Conservation (phyloP, 352 stramenopile species). For the Pseudoperonospora humuli region DNA sequence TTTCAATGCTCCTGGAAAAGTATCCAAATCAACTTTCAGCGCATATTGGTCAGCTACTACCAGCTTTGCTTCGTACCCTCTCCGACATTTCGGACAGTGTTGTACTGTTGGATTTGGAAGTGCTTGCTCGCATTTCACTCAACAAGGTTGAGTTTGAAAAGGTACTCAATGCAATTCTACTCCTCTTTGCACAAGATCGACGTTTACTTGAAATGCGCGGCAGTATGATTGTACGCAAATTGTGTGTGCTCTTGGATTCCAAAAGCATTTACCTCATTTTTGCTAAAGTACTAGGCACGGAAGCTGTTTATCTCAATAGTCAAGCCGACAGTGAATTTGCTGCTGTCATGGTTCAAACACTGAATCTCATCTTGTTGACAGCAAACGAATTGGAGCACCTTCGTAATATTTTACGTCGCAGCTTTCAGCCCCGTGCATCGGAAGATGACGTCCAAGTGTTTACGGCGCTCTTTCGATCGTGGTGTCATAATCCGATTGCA, state of each 20-base stretch:
- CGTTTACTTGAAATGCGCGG: constrained; percentile 90
- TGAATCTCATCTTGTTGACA: constrained; percentile 99
- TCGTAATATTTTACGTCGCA: constrained; percentile 67
- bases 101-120: constrained; percentile 93
- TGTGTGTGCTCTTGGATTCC: constrained; percentile 96
- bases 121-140: constrained; percentile 92
- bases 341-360: constrained; percentile 97
- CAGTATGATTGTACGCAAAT: constrained; percentile 96
- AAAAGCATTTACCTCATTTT: constrained; percentile 98
- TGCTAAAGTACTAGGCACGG: constrained; percentile 88
- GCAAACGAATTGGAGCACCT: constrained; percentile 93
- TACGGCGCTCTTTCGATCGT: constrained; percentile 84
- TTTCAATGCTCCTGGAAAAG: constrained; percentile 99
- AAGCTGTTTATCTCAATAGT: constrained; percentile 37
- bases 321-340: constrained; percentile 91
- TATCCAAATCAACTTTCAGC: constrained; percentile 88
- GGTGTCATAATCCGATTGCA: constrained; percentile 96
- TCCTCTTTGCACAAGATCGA: constrained; percentile 89
- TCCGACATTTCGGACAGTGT: constrained; percentile 95
- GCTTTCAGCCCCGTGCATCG: constrained; percentile 60
- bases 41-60: constrained; percentile 90
- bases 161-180: constrained; percentile 92
- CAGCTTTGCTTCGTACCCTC: constrained; percentile 93
- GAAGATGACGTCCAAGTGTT: constrained; percentile 80
- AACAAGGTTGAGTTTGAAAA: constrained; percentile 90